Percentiles rank a stretch among this genome's conserved stretches.
These are phyloP conservation scores for Saccharomyces kudriavzevii DNA, from an alignment of 805 yeast species.

Conservation along the genomic window DNA sequence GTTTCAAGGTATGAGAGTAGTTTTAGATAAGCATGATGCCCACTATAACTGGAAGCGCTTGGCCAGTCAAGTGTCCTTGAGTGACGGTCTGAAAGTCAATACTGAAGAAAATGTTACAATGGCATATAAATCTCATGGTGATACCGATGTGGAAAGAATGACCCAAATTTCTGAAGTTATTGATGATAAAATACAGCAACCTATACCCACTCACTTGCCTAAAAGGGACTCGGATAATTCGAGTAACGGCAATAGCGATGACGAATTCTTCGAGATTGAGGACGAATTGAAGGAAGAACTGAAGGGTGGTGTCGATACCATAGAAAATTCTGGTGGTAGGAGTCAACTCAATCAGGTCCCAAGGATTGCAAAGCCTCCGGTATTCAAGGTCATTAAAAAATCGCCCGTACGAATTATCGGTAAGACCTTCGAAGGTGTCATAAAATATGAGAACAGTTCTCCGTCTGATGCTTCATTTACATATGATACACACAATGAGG, in stretches of 20 bases:
- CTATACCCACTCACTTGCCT: not conserved
- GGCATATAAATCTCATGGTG: not conserved
- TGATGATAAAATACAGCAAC: constrained; percentile 1
- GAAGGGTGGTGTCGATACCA: not conserved
- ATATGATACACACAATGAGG: constrained; percentile 10
- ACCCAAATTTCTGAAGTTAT: constrained; percentile 1
- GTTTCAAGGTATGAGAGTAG: constrained; percentile 26
- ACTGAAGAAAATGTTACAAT: not conserved
- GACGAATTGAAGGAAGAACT: not conserved
- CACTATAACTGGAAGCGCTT: constrained; percentile 27
- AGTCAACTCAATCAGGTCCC: not conserved
- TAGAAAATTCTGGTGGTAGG: not conserved
- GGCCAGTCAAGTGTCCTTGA: constrained; percentile 16
- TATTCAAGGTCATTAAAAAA: not conserved
- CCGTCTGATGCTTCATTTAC: constrained; percentile 14
- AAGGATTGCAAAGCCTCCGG: not conserved
- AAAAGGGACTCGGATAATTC: not conserved
- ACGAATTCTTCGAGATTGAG: not conserved
- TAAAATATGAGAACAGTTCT: not conserved
- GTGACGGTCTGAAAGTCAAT: constrained; percentile 1
- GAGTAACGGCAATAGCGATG: not conserved
- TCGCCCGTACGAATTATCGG: not conserved
- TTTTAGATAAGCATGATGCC: constrained; percentile 28
- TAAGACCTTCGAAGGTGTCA: not conserved
- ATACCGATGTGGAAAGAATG: not conserved